phyloP scores from a whole-genome alignment of 1,284 basidiomycete genomes.

The Kwoniella shivajii region DNA sequence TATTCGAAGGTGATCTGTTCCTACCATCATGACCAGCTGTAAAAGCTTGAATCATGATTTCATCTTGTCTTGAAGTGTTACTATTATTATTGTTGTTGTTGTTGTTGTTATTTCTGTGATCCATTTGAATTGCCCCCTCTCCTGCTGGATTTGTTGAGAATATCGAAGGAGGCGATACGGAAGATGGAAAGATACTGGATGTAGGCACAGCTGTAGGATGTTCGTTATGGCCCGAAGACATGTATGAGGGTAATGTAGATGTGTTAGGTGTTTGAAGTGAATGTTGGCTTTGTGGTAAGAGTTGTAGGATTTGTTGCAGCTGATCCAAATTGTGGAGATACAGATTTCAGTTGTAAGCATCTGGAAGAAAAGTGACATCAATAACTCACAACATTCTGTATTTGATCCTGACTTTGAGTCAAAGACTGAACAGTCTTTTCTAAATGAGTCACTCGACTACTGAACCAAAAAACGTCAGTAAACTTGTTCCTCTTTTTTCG shows the following conservation, averaged over 20 bases:
- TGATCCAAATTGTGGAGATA: slow-evolving; percentile 18
- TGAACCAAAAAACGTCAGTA: no score
- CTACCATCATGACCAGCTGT: neutral
- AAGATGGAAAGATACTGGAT: slow-evolving; percentile 36
- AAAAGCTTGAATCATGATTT: slow-evolving; percentile 2
- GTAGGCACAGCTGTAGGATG: slow-evolving; percentile 29
- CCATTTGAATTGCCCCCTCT: neutral
- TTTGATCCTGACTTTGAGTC: slow-evolving; percentile 48
- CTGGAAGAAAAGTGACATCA: neutral
- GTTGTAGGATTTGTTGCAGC: slow-evolving; percentile 48
- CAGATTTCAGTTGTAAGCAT: neutral
- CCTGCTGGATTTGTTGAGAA: slow-evolving; percentile 9
- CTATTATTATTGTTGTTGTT: neutral
- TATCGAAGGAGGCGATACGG: slow-evolving; percentile 35
- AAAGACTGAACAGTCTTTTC: slow-evolving; percentile 47
- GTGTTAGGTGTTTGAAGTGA: slow-evolving; percentile 13
- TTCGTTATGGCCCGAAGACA: slow-evolving; percentile 18
- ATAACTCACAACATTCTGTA: slow-evolving; percentile 42
- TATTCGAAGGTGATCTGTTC: slow-evolving; percentile 36
- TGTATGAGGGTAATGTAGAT: slow-evolving; percentile 19
- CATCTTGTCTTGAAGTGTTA: neutral
- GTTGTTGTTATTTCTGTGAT: neutral
- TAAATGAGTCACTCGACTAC: slow-evolving; percentile 41
- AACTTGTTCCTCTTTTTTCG: no score
- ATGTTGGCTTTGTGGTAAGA: slow-evolving; percentile 42